These are phyloP conservation scores for Rosa chinensis DNA, from an alignment of 306 rosid genomes.

Conservation along the genomic window DNA sequence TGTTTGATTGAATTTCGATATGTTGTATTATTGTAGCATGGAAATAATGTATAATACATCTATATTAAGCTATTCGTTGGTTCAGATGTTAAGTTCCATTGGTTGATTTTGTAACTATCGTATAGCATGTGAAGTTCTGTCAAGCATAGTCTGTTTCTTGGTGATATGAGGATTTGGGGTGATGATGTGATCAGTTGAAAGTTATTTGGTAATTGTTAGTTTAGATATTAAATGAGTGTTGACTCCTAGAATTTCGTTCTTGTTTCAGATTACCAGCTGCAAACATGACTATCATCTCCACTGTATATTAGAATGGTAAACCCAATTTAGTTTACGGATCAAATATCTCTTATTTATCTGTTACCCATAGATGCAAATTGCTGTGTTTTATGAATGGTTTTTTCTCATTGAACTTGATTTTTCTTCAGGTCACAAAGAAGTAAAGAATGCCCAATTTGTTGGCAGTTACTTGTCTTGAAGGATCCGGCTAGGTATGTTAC, in stretches of 20 bases:
- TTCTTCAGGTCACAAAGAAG: conserved; percentile 85
- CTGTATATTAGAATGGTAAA: conserved; percentile 94
- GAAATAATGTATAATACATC: not conserved
- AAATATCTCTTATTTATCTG: not conserved
- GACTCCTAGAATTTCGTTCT: conserved; percentile 16
- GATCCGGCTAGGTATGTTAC: conserved; percentile 72
- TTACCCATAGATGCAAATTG: not conserved
- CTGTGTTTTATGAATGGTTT: not conserved
- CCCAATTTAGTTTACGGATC: conserved; percentile 3
- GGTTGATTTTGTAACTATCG: not conserved
- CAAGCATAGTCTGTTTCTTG: not conserved
- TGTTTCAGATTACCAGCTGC: conserved; percentile 81
- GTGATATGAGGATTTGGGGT: not conserved
- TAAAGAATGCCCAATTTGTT: conserved; percentile 90
- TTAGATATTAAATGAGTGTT: not conserved
- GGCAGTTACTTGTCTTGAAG: conserved; percentile 72
- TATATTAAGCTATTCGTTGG: not conserved
- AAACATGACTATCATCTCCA: conserved; percentile 95
- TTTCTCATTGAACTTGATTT: conserved; percentile 12
- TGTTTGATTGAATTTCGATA: not conserved
- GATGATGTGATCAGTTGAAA: not conserved
- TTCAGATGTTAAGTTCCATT: not conserved
- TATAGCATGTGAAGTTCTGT: not conserved
- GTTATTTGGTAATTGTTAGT: not conserved
- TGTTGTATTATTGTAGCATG: not conserved